Evolutionary conservation across 129 eudicot species (phyloP).

Genomic region (Lactuca sativa): DNA sequence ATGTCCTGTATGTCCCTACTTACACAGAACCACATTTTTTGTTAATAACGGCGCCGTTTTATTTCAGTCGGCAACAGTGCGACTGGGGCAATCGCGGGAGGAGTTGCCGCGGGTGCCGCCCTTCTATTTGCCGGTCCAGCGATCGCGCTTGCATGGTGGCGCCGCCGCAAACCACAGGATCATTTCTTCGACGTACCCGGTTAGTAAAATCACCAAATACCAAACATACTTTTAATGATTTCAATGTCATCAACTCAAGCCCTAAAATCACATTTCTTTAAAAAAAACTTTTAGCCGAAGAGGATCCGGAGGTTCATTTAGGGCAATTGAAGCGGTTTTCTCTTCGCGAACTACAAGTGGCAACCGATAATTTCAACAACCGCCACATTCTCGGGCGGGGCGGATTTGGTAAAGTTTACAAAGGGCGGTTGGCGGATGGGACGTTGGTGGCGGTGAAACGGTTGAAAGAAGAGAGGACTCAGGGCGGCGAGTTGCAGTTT

Average conservation of each 20-base stretch:
- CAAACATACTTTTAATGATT: not conserved
- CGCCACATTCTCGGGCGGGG: constrained; percentile 82
- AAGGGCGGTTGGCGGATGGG: constrained; percentile 83
- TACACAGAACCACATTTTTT: not conserved
- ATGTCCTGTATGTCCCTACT: too few relatives aligned
- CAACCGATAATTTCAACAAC: constrained; percentile 76
- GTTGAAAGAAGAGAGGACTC: constrained; percentile 86
- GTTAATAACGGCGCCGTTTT: not conserved
- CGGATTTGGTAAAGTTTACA: constrained; percentile 91
- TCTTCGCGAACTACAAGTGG: constrained; percentile 85
- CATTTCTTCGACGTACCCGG: constrained; percentile 99
- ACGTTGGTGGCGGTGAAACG: constrained; percentile 84
- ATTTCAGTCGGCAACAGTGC: constrained; percentile 71
- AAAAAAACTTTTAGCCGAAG: constrained; percentile 59
- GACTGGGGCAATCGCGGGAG: constrained; percentile 97
- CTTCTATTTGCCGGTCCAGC: constrained; percentile 96
- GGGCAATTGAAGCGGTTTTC: constrained; percentile 89
- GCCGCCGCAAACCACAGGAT: constrained; percentile 85
- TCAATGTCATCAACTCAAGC: not conserved
- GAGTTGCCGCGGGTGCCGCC: constrained; percentile 99
- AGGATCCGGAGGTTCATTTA: constrained; percentile 82
- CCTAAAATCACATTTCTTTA: not conserved
- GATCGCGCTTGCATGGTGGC: constrained; percentile 86
- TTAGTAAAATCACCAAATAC: constrained; percentile 33
- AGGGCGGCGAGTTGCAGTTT: constrained; percentile 89